Percentiles rank a stretch among this genome's conserved stretches.
Conservation (phyloP, 805 yeast species). For the Lipomyces starkeyi region DNA sequence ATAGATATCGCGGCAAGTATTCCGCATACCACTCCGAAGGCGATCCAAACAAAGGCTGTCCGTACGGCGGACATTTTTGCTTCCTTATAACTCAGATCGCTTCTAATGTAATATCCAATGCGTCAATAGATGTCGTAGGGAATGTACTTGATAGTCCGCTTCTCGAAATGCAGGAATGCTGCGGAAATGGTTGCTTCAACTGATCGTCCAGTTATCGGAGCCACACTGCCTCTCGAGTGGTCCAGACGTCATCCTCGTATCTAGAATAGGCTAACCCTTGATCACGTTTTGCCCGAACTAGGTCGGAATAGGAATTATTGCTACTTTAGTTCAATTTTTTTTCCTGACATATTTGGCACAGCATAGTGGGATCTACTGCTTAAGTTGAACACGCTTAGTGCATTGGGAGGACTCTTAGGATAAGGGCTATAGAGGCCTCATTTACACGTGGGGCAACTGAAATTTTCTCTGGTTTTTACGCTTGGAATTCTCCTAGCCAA, state of each 20-base stretch:
- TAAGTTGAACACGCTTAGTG: neutral
- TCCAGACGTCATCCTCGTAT: neutral
- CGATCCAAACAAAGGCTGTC: slow-evolving; percentile 39
- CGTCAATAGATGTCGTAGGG: too few species aligned
- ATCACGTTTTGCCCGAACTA: neutral
- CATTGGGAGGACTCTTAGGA: neutral
- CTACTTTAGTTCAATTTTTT: neutral
- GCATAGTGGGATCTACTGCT: neutral
- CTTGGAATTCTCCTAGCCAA: neutral
- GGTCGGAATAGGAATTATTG: neutral
- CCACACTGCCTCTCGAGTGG: neutral
- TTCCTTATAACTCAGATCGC: neutral
- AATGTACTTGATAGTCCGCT: too few species aligned
- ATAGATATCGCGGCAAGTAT: slow-evolving; percentile 32
- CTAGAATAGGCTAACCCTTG: neutral
- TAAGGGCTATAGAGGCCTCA: neutral
- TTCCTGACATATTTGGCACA: neutral
- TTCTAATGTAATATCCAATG: neutral
- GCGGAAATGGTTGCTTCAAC: neutral
- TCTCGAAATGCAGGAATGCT: too few species aligned
- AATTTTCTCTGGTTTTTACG: neutral
- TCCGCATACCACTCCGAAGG: slow-evolving; percentile 38
- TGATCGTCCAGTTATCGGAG: neutral
- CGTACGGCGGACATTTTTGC: slow-evolving; percentile 33
- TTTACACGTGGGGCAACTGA: neutral